Percentiles rank a stretch among this genome's conserved stretches.
Evolutionary conservation across 805 yeast species (phyloP).

Genomic region (Zygoascus flipseniorum): DNA sequence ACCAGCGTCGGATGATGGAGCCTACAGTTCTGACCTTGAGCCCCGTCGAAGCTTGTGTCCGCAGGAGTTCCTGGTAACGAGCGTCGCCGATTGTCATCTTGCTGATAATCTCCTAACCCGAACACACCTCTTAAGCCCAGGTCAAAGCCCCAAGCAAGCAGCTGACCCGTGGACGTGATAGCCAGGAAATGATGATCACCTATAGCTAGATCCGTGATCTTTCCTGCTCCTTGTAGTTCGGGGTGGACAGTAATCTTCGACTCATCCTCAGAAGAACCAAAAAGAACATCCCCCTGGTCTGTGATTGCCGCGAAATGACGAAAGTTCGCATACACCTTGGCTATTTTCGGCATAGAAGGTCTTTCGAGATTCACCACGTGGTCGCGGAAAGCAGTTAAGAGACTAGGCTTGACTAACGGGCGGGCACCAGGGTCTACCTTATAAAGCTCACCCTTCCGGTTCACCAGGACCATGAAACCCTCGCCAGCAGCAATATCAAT

Average conservation of each 20-base stretch:
- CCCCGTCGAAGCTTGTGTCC: not conserved
- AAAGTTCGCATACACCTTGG: not conserved
- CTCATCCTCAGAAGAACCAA: not conserved
- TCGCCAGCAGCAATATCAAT: not conserved
- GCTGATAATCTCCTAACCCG: not conserved
- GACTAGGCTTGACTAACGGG: not conserved
- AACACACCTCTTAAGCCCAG: not conserved
- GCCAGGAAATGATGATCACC: slow-evolving; percentile 4
- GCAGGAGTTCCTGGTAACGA: not conserved
- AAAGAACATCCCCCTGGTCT: not conserved
- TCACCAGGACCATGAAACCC: not conserved
- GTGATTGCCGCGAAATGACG: not conserved
- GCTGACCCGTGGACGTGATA: not conserved
- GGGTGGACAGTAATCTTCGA: not conserved
- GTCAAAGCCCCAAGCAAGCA: slow-evolving; percentile 1
- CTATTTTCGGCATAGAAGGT: not conserved
- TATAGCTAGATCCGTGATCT: not conserved
- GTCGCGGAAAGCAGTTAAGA: not conserved
- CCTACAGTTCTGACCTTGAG: not conserved
- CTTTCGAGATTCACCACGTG: not conserved
- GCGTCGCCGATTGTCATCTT: not conserved
- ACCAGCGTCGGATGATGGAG: not conserved
- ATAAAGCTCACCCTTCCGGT: not conserved
- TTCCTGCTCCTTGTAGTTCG: not conserved
- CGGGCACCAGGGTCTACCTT: not conserved